Percentiles rank a stretch among this genome's conserved stretches.
These are phyloP conservation scores for Colletotrichum sojae DNA, from an alignment of 2,329 filamentous ascomycete genomes.

Conservation along the genomic window DNA sequence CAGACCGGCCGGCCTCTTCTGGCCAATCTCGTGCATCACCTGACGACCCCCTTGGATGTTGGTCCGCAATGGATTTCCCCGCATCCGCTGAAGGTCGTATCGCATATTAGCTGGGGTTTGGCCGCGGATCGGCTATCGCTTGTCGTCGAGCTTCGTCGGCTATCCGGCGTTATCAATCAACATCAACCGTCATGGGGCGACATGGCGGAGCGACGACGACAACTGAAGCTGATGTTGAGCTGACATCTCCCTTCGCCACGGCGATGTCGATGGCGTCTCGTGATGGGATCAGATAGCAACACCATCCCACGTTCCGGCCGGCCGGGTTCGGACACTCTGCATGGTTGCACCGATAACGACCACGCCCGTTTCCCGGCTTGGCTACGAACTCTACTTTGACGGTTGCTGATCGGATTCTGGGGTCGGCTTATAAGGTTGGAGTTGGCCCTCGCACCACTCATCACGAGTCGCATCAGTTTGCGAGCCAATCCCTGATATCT, in stretches of 20 bases:
- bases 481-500: neutral
- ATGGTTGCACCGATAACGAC: neutral
- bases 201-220: neutral
- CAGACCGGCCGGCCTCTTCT: neutral
- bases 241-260: neutral
- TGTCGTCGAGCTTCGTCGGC: constrained; percentile 10
- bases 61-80: neutral
- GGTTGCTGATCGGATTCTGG: neutral
- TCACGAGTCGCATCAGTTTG: neutral
- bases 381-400: neutral
- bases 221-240: neutral
- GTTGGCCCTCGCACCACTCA: neutral
- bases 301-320: neutral
- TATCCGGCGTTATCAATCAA: constrained; percentile 5
- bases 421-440: neutral
- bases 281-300: neutral
- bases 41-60: neutral
- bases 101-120: constrained; percentile 1
- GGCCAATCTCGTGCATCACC: neutral
- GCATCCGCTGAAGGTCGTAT: constrained; percentile 6
- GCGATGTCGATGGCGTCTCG: neutral
- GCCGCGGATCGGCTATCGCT: constrained; percentile 19
- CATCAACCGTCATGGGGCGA: neutral
- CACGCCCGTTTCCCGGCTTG: constrained; percentile 7
- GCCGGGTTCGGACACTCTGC: constrained; percentile 4